These are phyloP conservation scores for Penicillium canariense DNA, from an alignment of 495 filamentous ascomycete genomes.

Conservation along the genomic window DNA sequence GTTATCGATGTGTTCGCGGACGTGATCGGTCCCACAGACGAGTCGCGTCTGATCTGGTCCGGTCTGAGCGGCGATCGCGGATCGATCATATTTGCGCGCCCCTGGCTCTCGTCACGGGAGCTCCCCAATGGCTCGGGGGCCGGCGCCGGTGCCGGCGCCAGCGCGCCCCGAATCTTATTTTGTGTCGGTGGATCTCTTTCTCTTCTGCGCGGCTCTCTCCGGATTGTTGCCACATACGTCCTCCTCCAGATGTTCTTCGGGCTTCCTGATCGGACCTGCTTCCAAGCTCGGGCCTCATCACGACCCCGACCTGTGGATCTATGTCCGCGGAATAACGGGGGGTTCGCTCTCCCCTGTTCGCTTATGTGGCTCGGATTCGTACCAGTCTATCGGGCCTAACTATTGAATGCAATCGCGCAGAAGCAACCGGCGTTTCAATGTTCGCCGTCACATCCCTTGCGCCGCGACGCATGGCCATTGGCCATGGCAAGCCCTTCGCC, in stretches of 20 bases:
- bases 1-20: background rate
- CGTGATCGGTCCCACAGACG: background rate
- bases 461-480: constrained; percentile 15
- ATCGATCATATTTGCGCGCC: no score
- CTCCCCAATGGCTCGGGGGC: no score
- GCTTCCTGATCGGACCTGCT: background rate
- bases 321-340: no score
- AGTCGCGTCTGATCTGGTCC: no score
- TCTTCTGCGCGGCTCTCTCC: background rate
- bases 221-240: no score
- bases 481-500: constrained; percentile 8
- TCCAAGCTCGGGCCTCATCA: background rate
- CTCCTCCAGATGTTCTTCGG: no score
- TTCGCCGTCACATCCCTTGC: constrained; percentile 18
- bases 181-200: background rate
- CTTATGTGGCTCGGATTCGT: background rate
- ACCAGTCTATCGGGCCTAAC: background rate
- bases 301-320: no score
- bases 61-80: background rate
- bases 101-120: no score
- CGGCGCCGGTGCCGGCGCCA: background rate
- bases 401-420: constrained; percentile 4
- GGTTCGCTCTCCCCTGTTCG: background rate
- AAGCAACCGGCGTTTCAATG: background rate
- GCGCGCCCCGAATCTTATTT: background rate